Evolutionary conservation across 73 alveolate genomes (phyloP).

Genomic region (Breviolum minutum): DNA sequence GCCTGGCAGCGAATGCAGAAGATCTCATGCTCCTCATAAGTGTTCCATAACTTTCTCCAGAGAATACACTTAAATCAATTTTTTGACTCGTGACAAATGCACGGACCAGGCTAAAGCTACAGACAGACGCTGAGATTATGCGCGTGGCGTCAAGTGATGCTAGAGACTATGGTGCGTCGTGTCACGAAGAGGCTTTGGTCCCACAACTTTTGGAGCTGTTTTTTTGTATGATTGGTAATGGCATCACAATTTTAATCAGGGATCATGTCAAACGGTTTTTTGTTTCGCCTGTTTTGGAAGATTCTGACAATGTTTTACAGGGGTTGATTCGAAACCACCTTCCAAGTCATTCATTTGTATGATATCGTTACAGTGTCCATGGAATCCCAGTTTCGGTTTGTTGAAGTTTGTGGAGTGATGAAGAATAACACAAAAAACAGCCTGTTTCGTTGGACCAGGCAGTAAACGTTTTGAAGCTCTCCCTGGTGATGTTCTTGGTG

Average conservation of each 20-base stretch:
- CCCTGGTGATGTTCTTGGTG: slow-evolving; percentile 80
- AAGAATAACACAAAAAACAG: no score
- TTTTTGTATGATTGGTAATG: neutral
- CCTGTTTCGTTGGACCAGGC: no score
- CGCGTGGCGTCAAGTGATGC: neutral
- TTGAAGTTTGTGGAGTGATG: neutral
- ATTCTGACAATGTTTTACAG: no score
- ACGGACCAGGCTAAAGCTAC: neutral
- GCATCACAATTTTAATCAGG: no score
- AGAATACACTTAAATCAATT: no score
- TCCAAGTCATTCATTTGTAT: no score
- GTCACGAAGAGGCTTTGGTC: slow-evolving; percentile 24
- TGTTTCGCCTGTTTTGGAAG: no score
- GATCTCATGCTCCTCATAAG: no score
- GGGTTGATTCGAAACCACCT: no score
- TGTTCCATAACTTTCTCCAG: no score
- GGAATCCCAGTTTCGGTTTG: neutral
- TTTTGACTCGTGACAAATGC: neutral
- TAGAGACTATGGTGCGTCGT: neutral
- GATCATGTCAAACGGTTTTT: no score
- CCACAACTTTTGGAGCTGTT: neutral
- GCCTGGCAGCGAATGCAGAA: neutral
- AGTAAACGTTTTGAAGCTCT: slow-evolving; percentile 38
- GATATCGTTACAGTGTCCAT: neutral
- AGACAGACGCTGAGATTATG: slow-evolving; percentile 35